Conservation (phyloP, 1,139 yeast species). For the Kodamaea sp. region DNA sequence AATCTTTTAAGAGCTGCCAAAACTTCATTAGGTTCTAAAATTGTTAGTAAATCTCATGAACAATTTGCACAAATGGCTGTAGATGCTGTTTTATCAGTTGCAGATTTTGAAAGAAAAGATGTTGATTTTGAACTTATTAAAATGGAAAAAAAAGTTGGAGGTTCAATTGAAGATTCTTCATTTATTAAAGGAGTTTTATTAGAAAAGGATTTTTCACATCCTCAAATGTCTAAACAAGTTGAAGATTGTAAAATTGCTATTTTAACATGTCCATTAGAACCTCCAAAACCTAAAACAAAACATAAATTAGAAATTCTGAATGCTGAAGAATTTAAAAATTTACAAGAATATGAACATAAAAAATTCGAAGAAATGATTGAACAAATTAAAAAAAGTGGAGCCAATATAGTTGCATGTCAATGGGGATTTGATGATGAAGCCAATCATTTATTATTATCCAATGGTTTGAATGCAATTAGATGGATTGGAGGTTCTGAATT, state of each 20-base stretch:
- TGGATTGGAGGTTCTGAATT: slow-evolving; percentile 99
- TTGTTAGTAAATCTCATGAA: slow-evolving; percentile 90
- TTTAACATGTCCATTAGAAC: slow-evolving; percentile 97
- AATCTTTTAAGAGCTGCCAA: slow-evolving; percentile 84
- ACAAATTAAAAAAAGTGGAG: slow-evolving; percentile 83
- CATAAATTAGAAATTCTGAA: slow-evolving; percentile 91
- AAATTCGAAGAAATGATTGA: slow-evolving; percentile 91
- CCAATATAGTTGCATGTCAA: slow-evolving; percentile 95
- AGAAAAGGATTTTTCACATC: slow-evolving; percentile 96
- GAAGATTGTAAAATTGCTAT: slow-evolving; percentile 87
- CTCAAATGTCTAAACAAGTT: slow-evolving; percentile 89
- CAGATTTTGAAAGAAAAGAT: slow-evolving; percentile 86
- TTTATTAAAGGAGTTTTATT: slow-evolving; percentile 87
- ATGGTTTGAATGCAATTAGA: slow-evolving; percentile 90
- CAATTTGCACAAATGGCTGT: slow-evolving; percentile 97
- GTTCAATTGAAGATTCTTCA: slow-evolving; percentile 79
- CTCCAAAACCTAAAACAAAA: slow-evolving; percentile 98
- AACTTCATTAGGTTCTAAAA: slow-evolving; percentile 92
- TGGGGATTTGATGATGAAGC: slow-evolving; percentile 99
- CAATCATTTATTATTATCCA: slow-evolving; percentile 83
- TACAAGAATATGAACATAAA: slow-evolving; percentile 88
- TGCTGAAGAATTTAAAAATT: slow-evolving; percentile 86
- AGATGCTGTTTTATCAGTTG: slow-evolving; percentile 90
- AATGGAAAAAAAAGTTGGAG: slow-evolving; percentile 95
- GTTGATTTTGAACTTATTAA: slow-evolving; percentile 96